phyloP scores from a whole-genome alignment of 352 stramenopile genomes.

The Globisporangium irregulare region DNA sequence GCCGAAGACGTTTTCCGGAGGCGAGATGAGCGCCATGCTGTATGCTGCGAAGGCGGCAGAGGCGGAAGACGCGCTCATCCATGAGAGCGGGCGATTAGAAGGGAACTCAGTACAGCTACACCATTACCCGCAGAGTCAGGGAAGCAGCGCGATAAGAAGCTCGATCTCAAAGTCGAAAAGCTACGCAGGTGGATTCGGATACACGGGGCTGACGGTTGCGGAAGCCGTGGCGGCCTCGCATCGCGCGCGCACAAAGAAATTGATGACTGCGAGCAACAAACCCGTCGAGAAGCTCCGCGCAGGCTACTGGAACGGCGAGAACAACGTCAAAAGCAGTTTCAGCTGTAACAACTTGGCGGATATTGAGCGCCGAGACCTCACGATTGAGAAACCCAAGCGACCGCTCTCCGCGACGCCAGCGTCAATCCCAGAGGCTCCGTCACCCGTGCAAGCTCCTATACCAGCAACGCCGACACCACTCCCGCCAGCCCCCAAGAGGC shows the following conservation, averaged over 20 bases:
- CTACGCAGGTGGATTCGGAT: slow-evolving; percentile 48
- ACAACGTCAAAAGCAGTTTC: slow-evolving; percentile 78
- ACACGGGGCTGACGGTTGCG: slow-evolving; percentile 54
- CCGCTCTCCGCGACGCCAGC: neutral
- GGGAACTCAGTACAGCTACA: neutral
- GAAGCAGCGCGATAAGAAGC: slow-evolving; percentile 2
- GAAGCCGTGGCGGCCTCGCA: slow-evolving; percentile 65
- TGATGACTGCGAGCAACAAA: slow-evolving; percentile 26
- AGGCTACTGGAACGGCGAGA: slow-evolving; percentile 68
- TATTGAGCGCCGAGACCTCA: slow-evolving; percentile 46
- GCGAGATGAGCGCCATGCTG: slow-evolving; percentile 27
- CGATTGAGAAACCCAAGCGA: slow-evolving; percentile 31
- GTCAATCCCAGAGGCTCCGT: neutral
- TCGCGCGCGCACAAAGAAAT: slow-evolving; percentile 46
- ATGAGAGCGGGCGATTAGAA: neutral
- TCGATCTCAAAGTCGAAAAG: slow-evolving; percentile 62
- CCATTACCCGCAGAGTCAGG: slow-evolving; percentile 6
- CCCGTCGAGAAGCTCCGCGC: slow-evolving; percentile 44
- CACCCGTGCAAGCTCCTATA: neutral
- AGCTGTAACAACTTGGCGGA: slow-evolving; percentile 80
- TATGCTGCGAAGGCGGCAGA: slow-evolving; percentile 12
- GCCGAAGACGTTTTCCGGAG: slow-evolving; percentile 37
- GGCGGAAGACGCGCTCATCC: slow-evolving; percentile 14
- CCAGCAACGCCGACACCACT: neutral
- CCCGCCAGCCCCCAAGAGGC: slow-evolving; percentile 10